Evolutionary conservation across 352 stramenopile species (phyloP).

Genomic region (Aphanomyces stellatus): DNA sequence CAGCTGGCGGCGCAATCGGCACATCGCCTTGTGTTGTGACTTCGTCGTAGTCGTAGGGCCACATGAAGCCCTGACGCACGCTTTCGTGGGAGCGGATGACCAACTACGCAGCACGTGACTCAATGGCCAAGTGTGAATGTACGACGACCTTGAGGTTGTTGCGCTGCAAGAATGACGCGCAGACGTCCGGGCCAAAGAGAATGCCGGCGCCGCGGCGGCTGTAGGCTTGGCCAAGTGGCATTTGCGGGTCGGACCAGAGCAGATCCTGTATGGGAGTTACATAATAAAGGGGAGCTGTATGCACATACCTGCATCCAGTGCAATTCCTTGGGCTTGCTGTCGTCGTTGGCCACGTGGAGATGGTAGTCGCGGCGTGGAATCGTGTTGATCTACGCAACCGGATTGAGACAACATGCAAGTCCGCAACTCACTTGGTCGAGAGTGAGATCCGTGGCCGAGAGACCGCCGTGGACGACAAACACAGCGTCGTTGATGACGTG

Average conservation of each 20-base stretch:
- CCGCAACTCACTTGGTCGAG: slow-evolving; percentile 15
- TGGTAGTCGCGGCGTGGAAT: slow-evolving; percentile 9
- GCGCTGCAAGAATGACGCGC: not conserved
- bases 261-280: not conserved
- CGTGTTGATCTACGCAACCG: not conserved
- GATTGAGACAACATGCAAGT: not conserved
- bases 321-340: not conserved
- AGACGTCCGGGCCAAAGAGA: slow-evolving; percentile 10
- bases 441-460: slow-evolving; percentile 35
- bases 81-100: slow-evolving; percentile 22
- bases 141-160: slow-evolving; percentile 6
- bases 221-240: not conserved
- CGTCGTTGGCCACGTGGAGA: not conserved
- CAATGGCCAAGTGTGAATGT: not conserved
- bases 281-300: not conserved
- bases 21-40: not conserved
- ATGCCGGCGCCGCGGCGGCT: slow-evolving; percentile 5
- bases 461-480: slow-evolving; percentile 60
- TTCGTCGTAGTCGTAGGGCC: slow-evolving; percentile 5
- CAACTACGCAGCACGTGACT: not conserved
- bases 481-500: slow-evolving; percentile 41
- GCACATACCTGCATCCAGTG: slow-evolving; percentile 4
- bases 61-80: slow-evolving; percentile 12
- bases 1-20: not conserved
- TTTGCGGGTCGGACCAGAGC: slow-evolving; percentile 8